phyloP scores from a whole-genome alignment of 1,139 yeast species.

The Sugiyamaella neomexicana region DNA sequence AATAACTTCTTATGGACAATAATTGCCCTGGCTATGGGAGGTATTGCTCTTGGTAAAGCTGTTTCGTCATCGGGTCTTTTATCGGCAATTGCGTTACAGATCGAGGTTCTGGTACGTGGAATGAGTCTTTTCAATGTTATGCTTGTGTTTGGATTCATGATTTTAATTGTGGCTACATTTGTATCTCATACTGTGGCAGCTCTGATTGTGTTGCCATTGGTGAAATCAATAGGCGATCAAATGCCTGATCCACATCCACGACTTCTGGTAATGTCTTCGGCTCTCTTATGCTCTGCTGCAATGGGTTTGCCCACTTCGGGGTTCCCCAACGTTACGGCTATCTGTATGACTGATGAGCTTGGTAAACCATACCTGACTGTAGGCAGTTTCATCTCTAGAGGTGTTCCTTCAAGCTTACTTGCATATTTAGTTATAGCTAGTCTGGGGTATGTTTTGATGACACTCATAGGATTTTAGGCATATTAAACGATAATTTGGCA shows the following conservation, averaged over 20 bases:
- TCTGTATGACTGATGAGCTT: constrained; percentile 84
- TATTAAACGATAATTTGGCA: not conserved
- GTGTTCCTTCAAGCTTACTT: constrained; percentile 80
- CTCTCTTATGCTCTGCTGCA: constrained; percentile 83
- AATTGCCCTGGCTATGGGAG: constrained; percentile 94
- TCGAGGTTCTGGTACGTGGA: constrained; percentile 57
- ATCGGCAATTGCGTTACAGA: constrained; percentile 68
- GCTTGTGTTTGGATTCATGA: constrained; percentile 73
- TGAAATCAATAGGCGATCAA: constrained; percentile 78
- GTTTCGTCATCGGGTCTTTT: constrained; percentile 85
- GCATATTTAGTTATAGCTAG: constrained; percentile 69
- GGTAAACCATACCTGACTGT: constrained; percentile 86
- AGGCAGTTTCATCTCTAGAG: constrained; percentile 77
- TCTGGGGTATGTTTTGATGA: constrained; percentile 78
- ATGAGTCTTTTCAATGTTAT: constrained; percentile 68
- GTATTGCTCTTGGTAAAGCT: constrained; percentile 88
- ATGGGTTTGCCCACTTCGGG: constrained; percentile 98
- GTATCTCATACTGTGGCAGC: constrained; percentile 97
- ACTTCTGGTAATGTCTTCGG: constrained; percentile 77
- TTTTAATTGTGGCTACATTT: constrained; percentile 84
- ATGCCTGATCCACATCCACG: constrained; percentile 68
- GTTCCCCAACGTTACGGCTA: constrained; percentile 94
- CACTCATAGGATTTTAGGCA: constrained; percentile 45
- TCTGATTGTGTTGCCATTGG: constrained; percentile 81
- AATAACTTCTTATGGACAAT: constrained; percentile 94